These are phyloP conservation scores for Aspergillus sp. DNA, from an alignment of 2,329 filamentous ascomycete species.

Conservation along the genomic window DNA sequence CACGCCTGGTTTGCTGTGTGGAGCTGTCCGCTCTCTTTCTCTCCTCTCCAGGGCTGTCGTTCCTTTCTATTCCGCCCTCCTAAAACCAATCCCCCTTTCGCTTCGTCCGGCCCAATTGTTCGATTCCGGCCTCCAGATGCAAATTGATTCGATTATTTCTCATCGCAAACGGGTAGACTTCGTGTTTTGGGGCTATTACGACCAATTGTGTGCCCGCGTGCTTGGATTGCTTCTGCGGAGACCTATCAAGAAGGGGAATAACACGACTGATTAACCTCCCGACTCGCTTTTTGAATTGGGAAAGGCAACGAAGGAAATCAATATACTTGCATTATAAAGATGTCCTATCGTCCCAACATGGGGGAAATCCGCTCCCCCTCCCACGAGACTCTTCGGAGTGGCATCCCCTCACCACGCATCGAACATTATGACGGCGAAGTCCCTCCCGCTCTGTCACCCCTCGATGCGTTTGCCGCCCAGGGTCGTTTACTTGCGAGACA, in stretches of 20 bases:
- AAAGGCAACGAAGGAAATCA: background rate
- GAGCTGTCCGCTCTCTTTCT: background rate
- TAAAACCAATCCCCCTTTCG: constrained; percentile 3
- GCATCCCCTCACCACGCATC: constrained; percentile 65
- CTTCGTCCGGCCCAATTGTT: background rate
- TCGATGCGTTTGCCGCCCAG: constrained; percentile 92
- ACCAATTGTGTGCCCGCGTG: background rate
- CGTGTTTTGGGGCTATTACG: no score
- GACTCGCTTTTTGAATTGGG: background rate
- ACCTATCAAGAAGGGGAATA: background rate
- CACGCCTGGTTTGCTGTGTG: constrained; percentile 1
- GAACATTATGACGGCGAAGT: constrained; percentile 64
- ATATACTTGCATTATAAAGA: background rate
- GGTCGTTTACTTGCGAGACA: constrained; percentile 81
- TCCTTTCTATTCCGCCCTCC: constrained; percentile 16
- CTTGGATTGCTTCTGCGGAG: constrained; percentile 3
- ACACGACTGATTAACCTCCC: background rate
- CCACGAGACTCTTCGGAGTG: constrained; percentile 46
- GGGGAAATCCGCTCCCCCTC: constrained; percentile 57
- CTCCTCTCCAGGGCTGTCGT: constrained; percentile 16
- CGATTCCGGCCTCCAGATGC: constrained; percentile 1
- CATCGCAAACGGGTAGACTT: no score
- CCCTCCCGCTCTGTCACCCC: constrained; percentile 82
- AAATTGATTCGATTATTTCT: background rate
- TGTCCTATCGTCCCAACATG: constrained; percentile 39